These are phyloP conservation scores for Coniophora puteana DNA, from an alignment of 1,284 basidiomycete species.

Conservation along the genomic window DNA sequence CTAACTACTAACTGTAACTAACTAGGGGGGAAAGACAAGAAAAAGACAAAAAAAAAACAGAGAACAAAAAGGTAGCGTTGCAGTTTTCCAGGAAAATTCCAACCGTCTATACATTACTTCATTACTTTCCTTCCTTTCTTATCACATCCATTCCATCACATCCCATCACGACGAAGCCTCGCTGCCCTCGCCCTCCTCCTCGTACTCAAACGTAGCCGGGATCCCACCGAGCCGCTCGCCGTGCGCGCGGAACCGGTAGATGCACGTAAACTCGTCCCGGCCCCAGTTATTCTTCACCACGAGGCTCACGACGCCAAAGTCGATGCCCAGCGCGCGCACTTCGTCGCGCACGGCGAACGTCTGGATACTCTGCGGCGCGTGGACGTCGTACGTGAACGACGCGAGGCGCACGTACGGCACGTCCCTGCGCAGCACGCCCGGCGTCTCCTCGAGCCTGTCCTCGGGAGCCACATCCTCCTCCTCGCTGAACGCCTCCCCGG, in stretches of 20 bases:
- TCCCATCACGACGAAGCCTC: too few species aligned
- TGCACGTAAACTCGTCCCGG: conserved; percentile 76
- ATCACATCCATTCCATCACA: too few species aligned
- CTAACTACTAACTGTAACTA: too few species aligned
- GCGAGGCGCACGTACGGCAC: conserved; percentile 72
- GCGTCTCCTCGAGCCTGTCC: conserved; percentile 41
- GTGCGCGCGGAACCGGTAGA: conserved; percentile 85
- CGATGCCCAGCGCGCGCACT: conserved; percentile 65
- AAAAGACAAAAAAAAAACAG: too few species aligned
- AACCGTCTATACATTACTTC: too few species aligned
- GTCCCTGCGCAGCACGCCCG: conserved; percentile 47
- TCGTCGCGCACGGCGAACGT: conserved; percentile 78
- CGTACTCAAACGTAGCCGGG: too few species aligned
- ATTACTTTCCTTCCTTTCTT: too few species aligned
- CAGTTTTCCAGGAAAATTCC: too few species aligned
- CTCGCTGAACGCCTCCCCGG: conserved; percentile 30
- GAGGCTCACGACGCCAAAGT: conserved; percentile 80
- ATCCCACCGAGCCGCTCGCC: conserved; percentile 42
- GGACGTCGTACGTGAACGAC: conserved; percentile 77
- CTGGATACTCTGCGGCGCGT: conserved; percentile 70
- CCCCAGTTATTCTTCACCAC: conserved; percentile 87
- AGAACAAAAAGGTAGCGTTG: too few species aligned
- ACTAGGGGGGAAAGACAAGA: too few species aligned
- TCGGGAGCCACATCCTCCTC: conserved; percentile 32
- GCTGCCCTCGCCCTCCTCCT: too few species aligned